Percentiles rank a stretch among this genome's conserved stretches.
These are phyloP conservation scores for Jackrogersella multiformis DNA, from an alignment of 495 filamentous ascomycete species.

Conservation along the genomic window DNA sequence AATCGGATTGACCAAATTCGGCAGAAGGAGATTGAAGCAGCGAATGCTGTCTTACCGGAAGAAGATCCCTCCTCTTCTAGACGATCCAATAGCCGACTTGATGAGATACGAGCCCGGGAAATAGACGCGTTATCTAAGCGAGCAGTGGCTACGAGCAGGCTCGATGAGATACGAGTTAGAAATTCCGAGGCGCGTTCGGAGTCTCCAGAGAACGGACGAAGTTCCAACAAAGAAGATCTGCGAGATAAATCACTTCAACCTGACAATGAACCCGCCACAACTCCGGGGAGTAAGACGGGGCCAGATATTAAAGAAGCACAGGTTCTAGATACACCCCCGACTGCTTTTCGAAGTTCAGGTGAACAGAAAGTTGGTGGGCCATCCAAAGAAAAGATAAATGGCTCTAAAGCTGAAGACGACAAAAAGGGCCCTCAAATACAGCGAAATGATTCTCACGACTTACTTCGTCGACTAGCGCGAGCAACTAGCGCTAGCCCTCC, in stretches of 20 bases:
- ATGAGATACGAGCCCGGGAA: conserved; percentile 66
- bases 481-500: conserved; percentile 65
- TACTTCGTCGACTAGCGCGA: conserved; percentile 71
- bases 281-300: conserved; percentile 49
- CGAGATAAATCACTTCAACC: conserved; percentile 13
- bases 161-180: conserved; percentile 66
- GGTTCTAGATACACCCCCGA: conserved; percentile 60
- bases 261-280: conserved; percentile 32
- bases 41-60: conserved; percentile 37
- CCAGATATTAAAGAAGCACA: conserved; percentile 38
- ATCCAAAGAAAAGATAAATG: conserved; percentile 1
- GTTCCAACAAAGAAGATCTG: conserved; percentile 13
- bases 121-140: conserved; percentile 66
- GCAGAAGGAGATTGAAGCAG: conserved; percentile 50
- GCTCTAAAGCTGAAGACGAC: conserved; percentile 1
- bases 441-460: conserved; percentile 69
- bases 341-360: conserved; percentile 53
- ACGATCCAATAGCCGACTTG: conserved; percentile 54
- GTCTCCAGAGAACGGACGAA: conserved; percentile 36
- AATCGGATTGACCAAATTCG: conserved; percentile 54
- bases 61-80: conserved; percentile 27
- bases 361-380: conserved; percentile 4
- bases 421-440: conserved; percentile 8
- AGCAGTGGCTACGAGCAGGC: conserved; percentile 65
- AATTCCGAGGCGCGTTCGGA: conserved; percentile 55